Conservation (phyloP, 345 rosid species). For the Odontarrhena argentea region DNA sequence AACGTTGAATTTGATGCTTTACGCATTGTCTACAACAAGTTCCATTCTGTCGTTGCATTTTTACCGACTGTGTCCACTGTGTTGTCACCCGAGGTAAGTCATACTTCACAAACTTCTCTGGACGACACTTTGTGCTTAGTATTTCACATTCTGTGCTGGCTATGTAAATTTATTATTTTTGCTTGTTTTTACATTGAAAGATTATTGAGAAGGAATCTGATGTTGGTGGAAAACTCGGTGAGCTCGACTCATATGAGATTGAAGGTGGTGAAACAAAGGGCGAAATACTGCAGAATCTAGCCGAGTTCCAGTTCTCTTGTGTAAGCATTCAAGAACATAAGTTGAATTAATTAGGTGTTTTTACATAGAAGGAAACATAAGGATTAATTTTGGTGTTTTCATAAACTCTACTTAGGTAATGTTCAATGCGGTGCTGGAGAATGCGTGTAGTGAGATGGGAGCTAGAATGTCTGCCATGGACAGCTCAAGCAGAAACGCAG, state of each 20-base stretch:
- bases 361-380: conserved; percentile 6
- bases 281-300: conserved; percentile 85
- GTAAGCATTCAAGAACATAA: conserved; percentile 52
- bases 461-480: conserved; percentile 97
- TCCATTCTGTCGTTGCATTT: conserved; percentile 75
- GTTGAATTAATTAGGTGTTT: background rate
- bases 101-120: conserved; percentile 32
- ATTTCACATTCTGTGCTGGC: conserved; percentile 16
- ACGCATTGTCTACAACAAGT: conserved; percentile 90
- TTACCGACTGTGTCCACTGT: conserved; percentile 79
- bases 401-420: conserved; percentile 50
- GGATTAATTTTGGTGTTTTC: background rate
- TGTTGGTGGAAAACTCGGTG: conserved; percentile 84
- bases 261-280: conserved; percentile 98
- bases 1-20: conserved; percentile 91
- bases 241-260: conserved; percentile 89
- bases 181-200: conserved; percentile 41
- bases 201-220: conserved; percentile 87
- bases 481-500: conserved; percentile 98
- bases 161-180: background rate
- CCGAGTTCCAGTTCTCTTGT: conserved; percentile 97
- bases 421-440: conserved; percentile 95
- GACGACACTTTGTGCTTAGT: conserved; percentile 2
- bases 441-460: conserved; percentile 83
- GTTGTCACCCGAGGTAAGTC: conserved; percentile 79